Evolutionary conservation across 164 flowering plant genomes (phyloP).

Genomic region (Litsea cubeba): DNA sequence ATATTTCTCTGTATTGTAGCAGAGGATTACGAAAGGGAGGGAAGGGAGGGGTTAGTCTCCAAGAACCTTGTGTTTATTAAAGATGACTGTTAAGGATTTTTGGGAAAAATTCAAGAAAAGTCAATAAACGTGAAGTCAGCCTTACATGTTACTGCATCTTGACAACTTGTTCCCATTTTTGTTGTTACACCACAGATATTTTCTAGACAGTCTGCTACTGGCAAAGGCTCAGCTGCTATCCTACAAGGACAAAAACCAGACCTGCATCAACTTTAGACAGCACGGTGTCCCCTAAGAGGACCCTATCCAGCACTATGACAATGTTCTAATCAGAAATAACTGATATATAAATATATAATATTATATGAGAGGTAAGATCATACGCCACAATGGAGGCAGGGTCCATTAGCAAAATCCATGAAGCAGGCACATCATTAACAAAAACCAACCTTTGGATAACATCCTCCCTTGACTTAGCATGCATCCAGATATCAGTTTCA

Average conservation of each 20-base stretch:
- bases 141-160: slow-evolving; percentile 38
- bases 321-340: slow-evolving; percentile 5
- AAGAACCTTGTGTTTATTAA: background rate
- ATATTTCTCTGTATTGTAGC: too few relatives aligned
- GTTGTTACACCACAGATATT: slow-evolving; percentile 30
- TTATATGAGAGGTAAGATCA: background rate
- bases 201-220: slow-evolving; percentile 29
- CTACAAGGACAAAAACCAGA: slow-evolving; percentile 35
- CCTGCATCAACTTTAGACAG: slow-evolving; percentile 9
- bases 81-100: background rate
- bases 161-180: slow-evolving; percentile 19
- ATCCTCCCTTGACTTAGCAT: too few relatives aligned
- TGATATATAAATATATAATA: background rate
- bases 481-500: too few relatives aligned
- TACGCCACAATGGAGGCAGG: too few relatives aligned
- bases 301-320: slow-evolving; percentile 4
- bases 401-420: too few relatives aligned
- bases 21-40: too few relatives aligned
- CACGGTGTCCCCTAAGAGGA: slow-evolving; percentile 4
- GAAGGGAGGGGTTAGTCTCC: too few relatives aligned
- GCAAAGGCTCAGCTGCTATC: slow-evolving; percentile 31
- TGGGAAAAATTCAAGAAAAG: slow-evolving; percentile 2
- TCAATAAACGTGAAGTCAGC: slow-evolving; percentile 13
- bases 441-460: too few relatives aligned
- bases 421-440: too few relatives aligned